phyloP scores from a whole-genome alignment of 75 land plant genomes.

The Pinus tabuliformis region DNA sequence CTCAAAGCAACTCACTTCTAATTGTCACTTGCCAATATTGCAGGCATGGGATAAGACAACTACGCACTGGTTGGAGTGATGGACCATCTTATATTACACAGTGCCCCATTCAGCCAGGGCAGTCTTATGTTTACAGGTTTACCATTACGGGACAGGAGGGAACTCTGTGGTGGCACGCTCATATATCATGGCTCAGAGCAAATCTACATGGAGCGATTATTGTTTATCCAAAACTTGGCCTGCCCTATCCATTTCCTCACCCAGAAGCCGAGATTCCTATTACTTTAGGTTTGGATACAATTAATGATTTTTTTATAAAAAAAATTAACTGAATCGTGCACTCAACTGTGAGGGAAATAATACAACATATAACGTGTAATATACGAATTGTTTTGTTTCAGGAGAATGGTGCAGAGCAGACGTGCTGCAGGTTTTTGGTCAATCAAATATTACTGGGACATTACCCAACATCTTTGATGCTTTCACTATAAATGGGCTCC shows the following conservation, averaged over 20 bases:
- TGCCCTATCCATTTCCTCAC: constrained; percentile 13
- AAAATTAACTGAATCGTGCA: background rate
- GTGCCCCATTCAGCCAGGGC: constrained; percentile 18
- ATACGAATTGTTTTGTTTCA: background rate
- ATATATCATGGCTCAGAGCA: constrained; percentile 18
- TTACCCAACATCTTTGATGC: constrained; percentile 34
- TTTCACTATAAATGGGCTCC: constrained; percentile 45
- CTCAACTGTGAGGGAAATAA: background rate
- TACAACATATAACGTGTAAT: background rate
- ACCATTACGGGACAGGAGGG: constrained; percentile 15
- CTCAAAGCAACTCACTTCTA: no score
- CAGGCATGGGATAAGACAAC: constrained; percentile 23
- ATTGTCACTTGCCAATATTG: background rate
- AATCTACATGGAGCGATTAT: constrained; percentile 14
- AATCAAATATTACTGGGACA: constrained; percentile 23
- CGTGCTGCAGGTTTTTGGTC: constrained; percentile 12
- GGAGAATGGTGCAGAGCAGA: constrained; percentile 52
- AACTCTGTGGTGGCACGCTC: constrained; percentile 25
- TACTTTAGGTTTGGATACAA: constrained; percentile 3
- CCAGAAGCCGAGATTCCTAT: constrained; percentile 15
- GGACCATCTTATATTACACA: constrained; percentile 22
- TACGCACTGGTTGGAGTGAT: constrained; percentile 16
- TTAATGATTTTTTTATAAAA: background rate
- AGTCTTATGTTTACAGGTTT: constrained; percentile 14
- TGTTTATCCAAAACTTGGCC: constrained; percentile 4